phyloP scores from a whole-genome alignment of 495 filamentous ascomycete genomes.

The Aspergillus nanangensis region DNA sequence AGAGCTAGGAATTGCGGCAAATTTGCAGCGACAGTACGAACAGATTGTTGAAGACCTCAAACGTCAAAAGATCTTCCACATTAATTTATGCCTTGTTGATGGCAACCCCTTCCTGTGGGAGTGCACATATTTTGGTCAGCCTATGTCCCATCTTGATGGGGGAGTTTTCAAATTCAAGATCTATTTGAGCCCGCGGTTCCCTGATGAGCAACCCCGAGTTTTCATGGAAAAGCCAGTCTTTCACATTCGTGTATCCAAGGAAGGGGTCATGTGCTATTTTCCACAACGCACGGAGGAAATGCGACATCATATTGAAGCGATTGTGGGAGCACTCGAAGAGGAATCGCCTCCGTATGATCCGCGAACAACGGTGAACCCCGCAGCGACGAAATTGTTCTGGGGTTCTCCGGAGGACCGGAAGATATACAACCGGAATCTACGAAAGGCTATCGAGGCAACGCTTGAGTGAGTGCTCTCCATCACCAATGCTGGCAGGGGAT shows the following conservation, averaged over 20 bases:
- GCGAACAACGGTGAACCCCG: conserved; percentile 78
- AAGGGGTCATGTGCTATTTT: conserved; percentile 82
- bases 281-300: conserved; percentile 70
- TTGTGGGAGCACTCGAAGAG: conserved; percentile 80
- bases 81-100: conserved; percentile 71
- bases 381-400: conserved; percentile 87
- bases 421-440: conserved; percentile 75
- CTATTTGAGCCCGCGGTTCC: conserved; percentile 81
- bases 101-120: conserved; percentile 50
- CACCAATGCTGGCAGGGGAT: neutral
- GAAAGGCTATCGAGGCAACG: conserved; percentile 55
- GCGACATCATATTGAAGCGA: conserved; percentile 77
- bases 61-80: conserved; percentile 58
- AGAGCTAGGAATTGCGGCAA: conserved; percentile 72
- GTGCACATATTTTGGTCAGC: conserved; percentile 80
- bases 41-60: conserved; percentile 74
- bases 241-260: conserved; percentile 79
- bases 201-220: conserved; percentile 84
- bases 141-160: conserved; percentile 91
- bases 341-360: conserved; percentile 87
- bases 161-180: conserved; percentile 82
- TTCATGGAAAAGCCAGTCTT: conserved; percentile 77
- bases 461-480: conserved; percentile 13
- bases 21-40: conserved; percentile 76
- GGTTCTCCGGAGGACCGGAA: conserved; percentile 73